A percentile compares a stretch with the other conserved stretches of the same genome.
Conservation (phyloP, 495 filamentous ascomycete species). For the Parathielavia hyrcaniae region DNA sequence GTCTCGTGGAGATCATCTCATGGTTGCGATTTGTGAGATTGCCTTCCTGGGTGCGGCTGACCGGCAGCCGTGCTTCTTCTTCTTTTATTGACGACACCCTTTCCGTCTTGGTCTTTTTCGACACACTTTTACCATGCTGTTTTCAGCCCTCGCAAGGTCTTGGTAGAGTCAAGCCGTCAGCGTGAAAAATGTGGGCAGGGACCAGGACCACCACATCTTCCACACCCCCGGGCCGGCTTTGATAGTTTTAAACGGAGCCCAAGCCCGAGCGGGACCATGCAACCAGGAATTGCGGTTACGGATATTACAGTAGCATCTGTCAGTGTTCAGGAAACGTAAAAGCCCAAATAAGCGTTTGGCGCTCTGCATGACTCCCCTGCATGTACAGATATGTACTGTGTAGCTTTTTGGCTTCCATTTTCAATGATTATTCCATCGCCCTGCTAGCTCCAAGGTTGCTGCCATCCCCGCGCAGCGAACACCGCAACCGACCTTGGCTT, state of each 20-base stretch:
- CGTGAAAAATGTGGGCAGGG: no score
- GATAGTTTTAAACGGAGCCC: background rate
- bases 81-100: no score
- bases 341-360: slow-evolving; percentile 14
- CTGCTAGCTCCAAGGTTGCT: background rate
- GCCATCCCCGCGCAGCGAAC: background rate
- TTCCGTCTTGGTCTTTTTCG: no score
- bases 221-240: no score
- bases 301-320: background rate
- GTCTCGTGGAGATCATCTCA: background rate
- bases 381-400: no score
- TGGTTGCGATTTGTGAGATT: background rate
- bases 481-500: background rate
- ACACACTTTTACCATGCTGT: no score
- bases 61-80: no score
- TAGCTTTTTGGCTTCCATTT: background rate
- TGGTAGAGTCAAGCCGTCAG: no score
- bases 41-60: background rate
- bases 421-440: background rate
- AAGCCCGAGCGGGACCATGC: background rate
- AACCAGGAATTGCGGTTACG: background rate
- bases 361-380: background rate
- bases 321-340: slow-evolving; percentile 12
- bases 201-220: no score
- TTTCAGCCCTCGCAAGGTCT: no score